Percentiles rank a stretch among this genome's conserved stretches.
phyloP scores from a whole-genome alignment of 192 early-diverging fungal species.

The Globomyces pollinis-pini region DNA sequence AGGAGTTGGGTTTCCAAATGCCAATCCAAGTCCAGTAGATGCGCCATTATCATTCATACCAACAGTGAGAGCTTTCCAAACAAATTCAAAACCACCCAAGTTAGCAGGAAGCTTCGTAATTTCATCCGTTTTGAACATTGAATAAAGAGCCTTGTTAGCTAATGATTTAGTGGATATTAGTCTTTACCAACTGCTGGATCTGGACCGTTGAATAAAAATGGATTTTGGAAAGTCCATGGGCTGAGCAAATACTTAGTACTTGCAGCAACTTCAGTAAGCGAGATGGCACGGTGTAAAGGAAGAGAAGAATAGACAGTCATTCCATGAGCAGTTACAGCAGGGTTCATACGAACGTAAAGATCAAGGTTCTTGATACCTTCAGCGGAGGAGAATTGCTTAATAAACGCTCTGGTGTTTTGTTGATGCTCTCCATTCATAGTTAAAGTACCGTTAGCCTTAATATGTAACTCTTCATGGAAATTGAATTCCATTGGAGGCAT shows the following conservation, averaged over 20 bases:
- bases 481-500: neutral
- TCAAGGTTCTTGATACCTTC: constrained; percentile 2
- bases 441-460: neutral
- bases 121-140: neutral
- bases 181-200: neutral
- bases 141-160: neutral
- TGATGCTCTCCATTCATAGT: neutral
- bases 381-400: neutral
- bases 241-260: neutral
- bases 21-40: neutral
- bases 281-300: neutral
- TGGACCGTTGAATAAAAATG: neutral
- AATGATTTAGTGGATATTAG: neutral
- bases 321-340: neutral
- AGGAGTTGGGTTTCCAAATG: constrained; percentile 2
- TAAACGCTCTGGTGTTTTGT: neutral
- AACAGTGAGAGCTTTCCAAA: constrained; percentile 1
- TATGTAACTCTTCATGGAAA: neutral
- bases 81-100: constrained; percentile 5
- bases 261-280: neutral
- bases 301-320: constrained; percentile 1
- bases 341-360: neutral
- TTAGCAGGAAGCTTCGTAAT: neutral
- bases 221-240: neutral
- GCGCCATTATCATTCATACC: constrained; percentile 1